Evolutionary conservation across 495 filamentous ascomycete species (phyloP).

Genomic region (Penicillium coffeae): DNA sequence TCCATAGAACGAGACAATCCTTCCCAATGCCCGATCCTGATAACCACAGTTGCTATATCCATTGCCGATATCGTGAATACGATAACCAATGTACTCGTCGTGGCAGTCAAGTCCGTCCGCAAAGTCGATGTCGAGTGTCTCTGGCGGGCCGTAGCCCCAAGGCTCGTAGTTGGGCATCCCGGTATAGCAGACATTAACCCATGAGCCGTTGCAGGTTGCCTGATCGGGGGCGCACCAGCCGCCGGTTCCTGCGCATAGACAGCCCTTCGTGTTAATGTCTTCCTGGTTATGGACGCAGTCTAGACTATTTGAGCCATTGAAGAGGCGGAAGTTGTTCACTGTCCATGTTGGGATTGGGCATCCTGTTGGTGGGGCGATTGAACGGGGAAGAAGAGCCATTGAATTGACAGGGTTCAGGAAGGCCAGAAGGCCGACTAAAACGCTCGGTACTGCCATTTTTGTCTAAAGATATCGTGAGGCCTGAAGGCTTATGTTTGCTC

Average conservation of each 20-base stretch:
- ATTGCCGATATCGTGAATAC: constrained; percentile 32
- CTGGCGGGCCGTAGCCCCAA: constrained; percentile 32
- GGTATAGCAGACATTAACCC: constrained; percentile 33
- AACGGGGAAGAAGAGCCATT: not conserved
- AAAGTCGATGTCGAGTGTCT: constrained; percentile 32
- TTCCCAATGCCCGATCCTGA: constrained; percentile 25
- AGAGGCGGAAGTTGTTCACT: constrained; percentile 29
- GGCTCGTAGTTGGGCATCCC: constrained; percentile 37
- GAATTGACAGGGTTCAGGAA: not conserved
- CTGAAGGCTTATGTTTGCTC: too few species aligned
- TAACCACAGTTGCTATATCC: constrained; percentile 35
- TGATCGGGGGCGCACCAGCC: constrained; percentile 27
- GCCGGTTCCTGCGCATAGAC: constrained; percentile 16
- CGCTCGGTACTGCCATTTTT: not conserved
- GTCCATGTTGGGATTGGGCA: constrained; percentile 33
- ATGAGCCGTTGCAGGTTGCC: constrained; percentile 28
- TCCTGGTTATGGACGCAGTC: constrained; percentile 35
- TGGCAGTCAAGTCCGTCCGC: constrained; percentile 31
- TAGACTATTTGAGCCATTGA: constrained; percentile 33
- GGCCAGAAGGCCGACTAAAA: constrained; percentile 11
- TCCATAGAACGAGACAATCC: constrained; percentile 35
- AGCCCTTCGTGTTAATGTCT: constrained; percentile 27
- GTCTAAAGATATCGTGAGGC: too few species aligned
- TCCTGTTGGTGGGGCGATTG: constrained; percentile 28
- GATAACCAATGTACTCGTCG: constrained; percentile 35